A percentile compares a stretch with the other conserved stretches of the same genome.
Conservation (phyloP, 495 filamentous ascomycete genomes). For the Astrocystis sublimbata region DNA sequence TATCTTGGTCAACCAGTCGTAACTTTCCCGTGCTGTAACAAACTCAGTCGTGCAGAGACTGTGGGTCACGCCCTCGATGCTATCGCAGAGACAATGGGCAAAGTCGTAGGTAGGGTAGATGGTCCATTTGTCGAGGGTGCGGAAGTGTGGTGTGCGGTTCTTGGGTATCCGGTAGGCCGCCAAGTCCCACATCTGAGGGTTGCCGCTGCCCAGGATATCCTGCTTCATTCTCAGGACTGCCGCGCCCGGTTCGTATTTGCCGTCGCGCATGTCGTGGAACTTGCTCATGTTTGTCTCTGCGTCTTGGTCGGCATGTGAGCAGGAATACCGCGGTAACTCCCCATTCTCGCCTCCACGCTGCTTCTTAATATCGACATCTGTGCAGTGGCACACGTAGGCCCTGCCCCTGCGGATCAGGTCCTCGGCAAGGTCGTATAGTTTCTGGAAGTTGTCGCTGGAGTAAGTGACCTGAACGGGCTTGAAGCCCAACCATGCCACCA, state of each 20-base stretch:
- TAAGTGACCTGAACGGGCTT: constrained; percentile 73
- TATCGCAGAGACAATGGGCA: constrained; percentile 83
- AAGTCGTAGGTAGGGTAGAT: constrained; percentile 94
- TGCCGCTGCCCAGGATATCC: constrained; percentile 14
- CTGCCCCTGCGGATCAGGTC: constrained; percentile 52
- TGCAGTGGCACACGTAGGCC: constrained; percentile 67
- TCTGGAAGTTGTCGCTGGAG: constrained; percentile 58
- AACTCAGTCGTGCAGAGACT: constrained; percentile 90
- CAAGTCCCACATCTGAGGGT: constrained; percentile 65
- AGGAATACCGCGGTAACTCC: not conserved
- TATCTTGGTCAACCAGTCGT: constrained; percentile 79
- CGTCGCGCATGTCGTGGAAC: not conserved
- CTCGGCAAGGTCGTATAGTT: not conserved
- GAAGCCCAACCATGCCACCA: constrained; percentile 77
- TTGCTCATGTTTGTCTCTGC: not conserved
- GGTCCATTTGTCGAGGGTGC: constrained; percentile 73
- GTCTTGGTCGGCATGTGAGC: not conserved
- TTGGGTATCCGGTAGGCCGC: constrained; percentile 67
- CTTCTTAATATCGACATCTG: constrained; percentile 33
- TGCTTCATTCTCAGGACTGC: not conserved
- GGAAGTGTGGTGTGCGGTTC: constrained; percentile 61
- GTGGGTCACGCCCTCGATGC: constrained; percentile 83
- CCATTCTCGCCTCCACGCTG: not conserved
- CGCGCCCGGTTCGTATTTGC: not conserved
- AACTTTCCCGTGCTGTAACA: constrained; percentile 69